Evolutionary conservation across 2,329 filamentous ascomycete species (phyloP), one percentile per base, ranked within the genome.

Genomic region (Penicillium vulpinum): DNA sequence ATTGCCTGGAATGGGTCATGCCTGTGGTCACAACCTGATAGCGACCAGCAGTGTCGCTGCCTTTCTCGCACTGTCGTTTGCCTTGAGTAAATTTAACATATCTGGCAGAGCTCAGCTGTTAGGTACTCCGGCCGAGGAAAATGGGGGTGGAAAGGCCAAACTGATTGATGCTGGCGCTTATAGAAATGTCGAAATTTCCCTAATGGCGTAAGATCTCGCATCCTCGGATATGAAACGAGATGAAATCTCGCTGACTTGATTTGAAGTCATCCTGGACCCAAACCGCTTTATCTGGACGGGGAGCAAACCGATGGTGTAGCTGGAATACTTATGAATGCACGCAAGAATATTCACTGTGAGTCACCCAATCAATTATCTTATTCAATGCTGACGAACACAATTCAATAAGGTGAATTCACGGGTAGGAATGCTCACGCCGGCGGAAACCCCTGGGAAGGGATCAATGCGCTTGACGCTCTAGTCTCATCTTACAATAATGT

Each of bases 401-500:
- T 16, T 26, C 29, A n/a, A 22, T 31, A 21, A 54, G 51, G 51
- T 44, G 73, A 75, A 59, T 82, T 80, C 56, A 68, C 64, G 1
- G 85, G 84, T 1, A 78, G 77, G 49, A 80, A 80, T 54, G 82
- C 84, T 0, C 84, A 86, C 60, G 83, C 83, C 0, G 83, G 80
- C 0, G 79, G 79, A 3, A 79, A 75, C n/a, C 84, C 83, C 0
- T 86, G 83, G 83, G 75, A 83, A 5, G 84, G 84, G 0, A 76
- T 82, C 61, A 86, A 87, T 64, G 84, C 84, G 0, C 76, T 86
- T 0, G 84, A 87, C 61, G 83, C 83, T 79, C 36, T 39, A 5
- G 36, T 86, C 2, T 73, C 76, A 0, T 78, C 74, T 0, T 78
- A 78, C 56, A 72, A 72, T 43, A 73, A 73, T 41, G 67, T 86